Evolutionary conservation across 345 rosid species (phyloP), one percentile per base, ranked within the genome.

Genomic region (Brassica rapa): DNA sequence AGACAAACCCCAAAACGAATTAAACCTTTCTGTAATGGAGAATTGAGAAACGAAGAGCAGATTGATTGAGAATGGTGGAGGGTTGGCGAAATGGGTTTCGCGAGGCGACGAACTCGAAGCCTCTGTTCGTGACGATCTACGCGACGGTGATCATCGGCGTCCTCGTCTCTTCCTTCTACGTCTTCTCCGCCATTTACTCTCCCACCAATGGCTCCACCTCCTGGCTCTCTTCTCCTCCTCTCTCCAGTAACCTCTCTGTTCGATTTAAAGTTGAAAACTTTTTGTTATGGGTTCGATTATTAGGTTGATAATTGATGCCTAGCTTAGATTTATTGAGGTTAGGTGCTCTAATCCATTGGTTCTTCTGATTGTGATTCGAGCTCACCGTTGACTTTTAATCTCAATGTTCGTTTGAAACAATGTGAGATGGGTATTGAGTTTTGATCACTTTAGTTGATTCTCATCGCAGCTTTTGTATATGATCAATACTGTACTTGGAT

Each of bases 171-270:
- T 83, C 97, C 29, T 84, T 91, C 56, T 95, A 87, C 75, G 93
- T 95, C 73, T 90, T 90, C 87, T 90, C 99, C 16, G 93, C 97
- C 15, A 73, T 91, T 80, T 87, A 88, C 85, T 86, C 99, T 61
- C 80, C 90, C 65, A 32, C 82, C 71, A 74, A 83, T 62, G 72
- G 80, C 81, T 77, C 87, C 72, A 66, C 88, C 67, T 69, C 85
- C 8, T 88, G 91, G 91, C 83, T 88, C 64, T 89, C 96, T 23
- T 79, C 96, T 68, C 87, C 92, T 73, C 72, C 87, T 72, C 53
- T 74, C 1, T 56, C 86, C 27, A 57, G 86, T 83, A 71, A 53
- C 60, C 73, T 62, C 41, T 51, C 57, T 30, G 21, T 5, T 55
- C 61, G 59, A 23, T 63, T 64, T 0, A 53, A 29, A 74, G 60